Evolutionary conservation across 2,329 filamentous ascomycete species (phyloP).

Genomic region (Fusarium sp.): DNA sequence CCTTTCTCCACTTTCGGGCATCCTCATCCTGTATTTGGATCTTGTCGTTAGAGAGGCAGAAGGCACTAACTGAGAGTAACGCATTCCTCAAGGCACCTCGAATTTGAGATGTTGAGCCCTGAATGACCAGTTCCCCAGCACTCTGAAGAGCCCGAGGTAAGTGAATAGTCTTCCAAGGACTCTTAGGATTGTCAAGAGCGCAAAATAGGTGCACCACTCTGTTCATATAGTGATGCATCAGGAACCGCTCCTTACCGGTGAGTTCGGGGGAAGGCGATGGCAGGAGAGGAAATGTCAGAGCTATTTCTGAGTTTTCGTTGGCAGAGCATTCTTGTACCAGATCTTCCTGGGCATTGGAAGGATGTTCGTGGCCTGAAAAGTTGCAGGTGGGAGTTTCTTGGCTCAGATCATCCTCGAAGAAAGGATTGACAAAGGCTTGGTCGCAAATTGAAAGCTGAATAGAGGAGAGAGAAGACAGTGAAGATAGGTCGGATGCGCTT

Average conservation of each 20-base stretch:
- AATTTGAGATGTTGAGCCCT: neutral
- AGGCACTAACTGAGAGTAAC: neutral
- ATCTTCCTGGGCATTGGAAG: too few species aligned
- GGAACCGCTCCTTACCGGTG: neutral
- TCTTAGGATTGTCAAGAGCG: neutral
- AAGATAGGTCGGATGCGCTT: neutral
- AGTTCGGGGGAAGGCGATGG: neutral
- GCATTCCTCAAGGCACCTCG: neutral
- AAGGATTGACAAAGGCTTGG: neutral
- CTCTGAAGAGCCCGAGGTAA: neutral
- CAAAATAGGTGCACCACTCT: neutral
- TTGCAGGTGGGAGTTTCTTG: neutral
- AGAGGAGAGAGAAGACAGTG: neutral
- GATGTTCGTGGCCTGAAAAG: too few species aligned
- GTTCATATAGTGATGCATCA: neutral
- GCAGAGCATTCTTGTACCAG: too few species aligned
- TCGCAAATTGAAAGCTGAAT: neutral
- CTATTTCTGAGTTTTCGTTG: neutral
- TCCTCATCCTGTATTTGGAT: neutral
- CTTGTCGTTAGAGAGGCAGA: neutral
- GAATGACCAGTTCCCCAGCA: neutral
- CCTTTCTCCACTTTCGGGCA: neutral
- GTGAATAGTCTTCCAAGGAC: neutral
- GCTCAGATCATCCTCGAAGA: neutral
- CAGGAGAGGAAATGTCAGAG: neutral